These are phyloP conservation scores for Aspergillus homomorphus DNA, from an alignment of 495 filamentous ascomycete species.

Conservation along the genomic window DNA sequence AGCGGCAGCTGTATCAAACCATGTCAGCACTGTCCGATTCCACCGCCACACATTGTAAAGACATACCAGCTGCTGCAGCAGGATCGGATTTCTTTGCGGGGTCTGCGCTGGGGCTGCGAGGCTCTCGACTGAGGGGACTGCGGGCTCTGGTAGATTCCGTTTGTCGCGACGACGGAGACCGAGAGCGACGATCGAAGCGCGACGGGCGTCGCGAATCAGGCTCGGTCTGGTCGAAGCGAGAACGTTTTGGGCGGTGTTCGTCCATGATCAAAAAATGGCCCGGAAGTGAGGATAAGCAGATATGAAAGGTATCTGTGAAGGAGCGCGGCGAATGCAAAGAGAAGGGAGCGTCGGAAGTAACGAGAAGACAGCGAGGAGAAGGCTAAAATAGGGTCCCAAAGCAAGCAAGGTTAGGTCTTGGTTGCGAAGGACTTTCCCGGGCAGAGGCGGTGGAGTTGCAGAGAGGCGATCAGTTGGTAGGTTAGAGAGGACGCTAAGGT, in stretches of 20 bases:
- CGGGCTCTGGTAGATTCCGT: conserved; percentile 66
- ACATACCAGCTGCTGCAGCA: conserved; percentile 79
- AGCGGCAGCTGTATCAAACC: conserved; percentile 64
- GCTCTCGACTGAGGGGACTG: conserved; percentile 66
- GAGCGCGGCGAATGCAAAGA: conserved; percentile 1
- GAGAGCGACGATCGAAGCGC: conserved; percentile 81
- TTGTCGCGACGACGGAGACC: conserved; percentile 69
- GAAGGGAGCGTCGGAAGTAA: conserved; percentile 4
- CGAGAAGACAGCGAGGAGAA: conserved; percentile 3
- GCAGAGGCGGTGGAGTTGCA: conserved; percentile 19
- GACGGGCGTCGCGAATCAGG: conserved; percentile 68
- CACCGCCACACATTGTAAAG: background rate
- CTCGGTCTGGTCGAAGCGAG: conserved; percentile 87
- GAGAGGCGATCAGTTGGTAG: conserved; percentile 8
- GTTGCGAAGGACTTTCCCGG: conserved; percentile 26
- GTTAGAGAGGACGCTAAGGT: conserved; percentile 17
- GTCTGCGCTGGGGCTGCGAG: conserved; percentile 50
- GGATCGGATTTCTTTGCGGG: conserved; percentile 55
- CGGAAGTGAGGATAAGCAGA: conserved; percentile 4
- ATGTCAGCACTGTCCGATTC: conserved; percentile 6
- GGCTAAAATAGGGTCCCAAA: conserved; percentile 14
- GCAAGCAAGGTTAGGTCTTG: background rate
- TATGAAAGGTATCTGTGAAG: conserved; percentile 7
- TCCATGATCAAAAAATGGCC: conserved; percentile 54
- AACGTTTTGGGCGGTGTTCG: conserved; percentile 75